These are phyloP conservation scores for Scortechinia acanthostroma DNA, from an alignment of 2,329 filamentous ascomycete species.

Conservation along the genomic window DNA sequence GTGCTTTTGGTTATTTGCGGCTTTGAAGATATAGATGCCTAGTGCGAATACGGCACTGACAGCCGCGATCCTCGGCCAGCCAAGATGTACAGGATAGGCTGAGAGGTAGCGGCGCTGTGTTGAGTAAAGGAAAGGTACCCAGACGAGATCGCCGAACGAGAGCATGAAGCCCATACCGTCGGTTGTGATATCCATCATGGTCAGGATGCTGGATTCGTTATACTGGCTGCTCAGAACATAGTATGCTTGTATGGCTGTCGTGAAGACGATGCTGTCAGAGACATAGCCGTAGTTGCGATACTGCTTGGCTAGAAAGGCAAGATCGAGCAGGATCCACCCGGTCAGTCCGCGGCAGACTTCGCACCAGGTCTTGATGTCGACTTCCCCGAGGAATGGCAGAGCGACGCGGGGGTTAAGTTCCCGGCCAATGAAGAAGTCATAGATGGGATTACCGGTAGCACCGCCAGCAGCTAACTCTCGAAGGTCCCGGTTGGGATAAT, in stretches of 20 bases:
- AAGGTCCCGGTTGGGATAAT: slow-evolving; percentile 37
- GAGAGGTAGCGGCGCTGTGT: slow-evolving; percentile 63
- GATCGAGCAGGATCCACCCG: slow-evolving; percentile 63
- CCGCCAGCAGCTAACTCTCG: slow-evolving; percentile 63
- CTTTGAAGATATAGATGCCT: slow-evolving; percentile 68
- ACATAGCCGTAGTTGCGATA: slow-evolving; percentile 63
- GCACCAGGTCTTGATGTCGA: slow-evolving; percentile 67
- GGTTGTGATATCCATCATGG: slow-evolving; percentile 68
- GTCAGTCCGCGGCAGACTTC: slow-evolving; percentile 67
- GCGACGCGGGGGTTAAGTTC: slow-evolving; percentile 66
- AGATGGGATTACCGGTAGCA: slow-evolving; percentile 60
- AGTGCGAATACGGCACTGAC: slow-evolving; percentile 48
- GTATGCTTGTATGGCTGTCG: slow-evolving; percentile 55
- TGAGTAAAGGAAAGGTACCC: slow-evolving; percentile 68
- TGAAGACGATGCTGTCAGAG: slow-evolving; percentile 62
- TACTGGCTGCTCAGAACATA: slow-evolving; percentile 65
- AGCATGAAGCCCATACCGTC: slow-evolving; percentile 75
- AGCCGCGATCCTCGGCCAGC: slow-evolving; percentile 39
- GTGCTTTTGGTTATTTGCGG: slow-evolving; percentile 70
- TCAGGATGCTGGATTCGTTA: slow-evolving; percentile 66
- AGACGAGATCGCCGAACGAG: slow-evolving; percentile 65
- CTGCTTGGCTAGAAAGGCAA: slow-evolving; percentile 63
- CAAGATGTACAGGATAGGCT: slow-evolving; percentile 60
- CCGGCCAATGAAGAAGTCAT: slow-evolving; percentile 73
- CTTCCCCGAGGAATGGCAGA: slow-evolving; percentile 54